Conservation (phyloP, 2,329 filamentous ascomycete species). For the Fusarium citri region DNA sequence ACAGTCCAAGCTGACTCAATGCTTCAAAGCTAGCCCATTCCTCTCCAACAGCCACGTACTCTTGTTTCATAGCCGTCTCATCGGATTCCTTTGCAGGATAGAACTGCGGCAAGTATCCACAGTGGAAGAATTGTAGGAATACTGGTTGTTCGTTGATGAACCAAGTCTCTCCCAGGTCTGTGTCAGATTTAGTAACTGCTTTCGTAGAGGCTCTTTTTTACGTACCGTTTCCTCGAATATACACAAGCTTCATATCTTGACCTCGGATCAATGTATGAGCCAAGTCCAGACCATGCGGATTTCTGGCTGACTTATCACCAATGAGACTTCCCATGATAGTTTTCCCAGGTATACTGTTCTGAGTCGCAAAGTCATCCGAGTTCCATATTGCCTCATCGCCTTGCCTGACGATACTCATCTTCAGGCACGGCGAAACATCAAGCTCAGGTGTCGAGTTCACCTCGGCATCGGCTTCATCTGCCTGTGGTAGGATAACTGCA, state of each 20-base stretch:
- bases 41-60: constrained; percentile 23
- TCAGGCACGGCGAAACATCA: not conserved
- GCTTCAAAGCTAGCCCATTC: constrained; percentile 32
- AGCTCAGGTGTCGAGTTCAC: not conserved
- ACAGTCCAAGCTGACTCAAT: constrained; percentile 10
- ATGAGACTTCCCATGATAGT: constrained; percentile 25
- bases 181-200: not conserved
- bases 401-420: constrained; percentile 9
- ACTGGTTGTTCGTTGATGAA: constrained; percentile 28
- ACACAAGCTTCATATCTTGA: constrained; percentile 5
- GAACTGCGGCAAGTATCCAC: constrained; percentile 20
- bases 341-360: not conserved
- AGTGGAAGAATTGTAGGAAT: constrained; percentile 30
- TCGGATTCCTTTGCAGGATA: constrained; percentile 14
- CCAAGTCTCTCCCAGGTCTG: constrained; percentile 30
- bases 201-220: rapidly evolving
- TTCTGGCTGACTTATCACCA: constrained; percentile 22
- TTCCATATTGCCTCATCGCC: constrained; percentile 11
- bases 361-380: constrained; percentile 1
- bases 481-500: constrained; percentile 14
- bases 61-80: not conserved
- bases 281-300: constrained; percentile 13
- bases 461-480: constrained; percentile 19
- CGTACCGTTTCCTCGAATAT: constrained; percentile 28
- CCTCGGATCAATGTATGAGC: constrained; percentile 18